Conservation (phyloP, 2,329 filamentous ascomycete species). For the Mycosphaerella arachidis region DNA sequence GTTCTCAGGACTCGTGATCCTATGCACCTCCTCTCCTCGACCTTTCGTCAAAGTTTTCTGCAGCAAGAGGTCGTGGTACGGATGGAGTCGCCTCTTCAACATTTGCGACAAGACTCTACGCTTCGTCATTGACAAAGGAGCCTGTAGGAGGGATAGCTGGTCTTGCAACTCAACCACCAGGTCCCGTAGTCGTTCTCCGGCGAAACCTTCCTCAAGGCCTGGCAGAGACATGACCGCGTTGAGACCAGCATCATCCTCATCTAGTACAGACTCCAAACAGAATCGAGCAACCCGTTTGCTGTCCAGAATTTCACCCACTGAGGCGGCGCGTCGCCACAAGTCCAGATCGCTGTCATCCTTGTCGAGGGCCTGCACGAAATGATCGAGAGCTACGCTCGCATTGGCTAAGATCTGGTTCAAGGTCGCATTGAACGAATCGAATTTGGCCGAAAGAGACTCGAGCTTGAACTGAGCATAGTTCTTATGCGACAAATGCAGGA, state of each 20-base stretch:
- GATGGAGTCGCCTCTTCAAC: constrained; percentile 52
- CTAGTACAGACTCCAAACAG: constrained; percentile 60
- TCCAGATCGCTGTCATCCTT: constrained; percentile 62
- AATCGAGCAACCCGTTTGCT: constrained; percentile 57
- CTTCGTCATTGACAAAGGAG: constrained; percentile 47
- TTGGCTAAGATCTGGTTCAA: constrained; percentile 30
- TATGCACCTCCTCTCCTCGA: background rate
- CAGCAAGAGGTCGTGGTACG: constrained; percentile 44
- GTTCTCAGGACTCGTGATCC: constrained; percentile 9
- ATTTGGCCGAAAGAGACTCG: constrained; percentile 47
- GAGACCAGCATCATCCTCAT: constrained; percentile 55
- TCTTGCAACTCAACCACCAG: constrained; percentile 52
- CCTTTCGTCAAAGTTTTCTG: constrained; percentile 11
- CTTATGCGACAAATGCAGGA: constrained; percentile 89
- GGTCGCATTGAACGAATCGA: constrained; percentile 24
- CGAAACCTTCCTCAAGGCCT: constrained; percentile 54
- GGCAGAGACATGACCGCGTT: constrained; percentile 53
- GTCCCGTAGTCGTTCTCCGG: constrained; percentile 47
- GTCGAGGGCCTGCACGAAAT: constrained; percentile 59
- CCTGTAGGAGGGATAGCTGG: constrained; percentile 50
- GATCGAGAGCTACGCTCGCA: constrained; percentile 44
- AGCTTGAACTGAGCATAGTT: constrained; percentile 89
- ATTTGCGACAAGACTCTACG: constrained; percentile 48
- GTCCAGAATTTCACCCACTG: constrained; percentile 53
- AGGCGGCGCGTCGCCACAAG: constrained; percentile 58